These are phyloP conservation scores for Leccinum truebloodii DNA, from an alignment of 768 basidiomycete species.

Conservation along the genomic window DNA sequence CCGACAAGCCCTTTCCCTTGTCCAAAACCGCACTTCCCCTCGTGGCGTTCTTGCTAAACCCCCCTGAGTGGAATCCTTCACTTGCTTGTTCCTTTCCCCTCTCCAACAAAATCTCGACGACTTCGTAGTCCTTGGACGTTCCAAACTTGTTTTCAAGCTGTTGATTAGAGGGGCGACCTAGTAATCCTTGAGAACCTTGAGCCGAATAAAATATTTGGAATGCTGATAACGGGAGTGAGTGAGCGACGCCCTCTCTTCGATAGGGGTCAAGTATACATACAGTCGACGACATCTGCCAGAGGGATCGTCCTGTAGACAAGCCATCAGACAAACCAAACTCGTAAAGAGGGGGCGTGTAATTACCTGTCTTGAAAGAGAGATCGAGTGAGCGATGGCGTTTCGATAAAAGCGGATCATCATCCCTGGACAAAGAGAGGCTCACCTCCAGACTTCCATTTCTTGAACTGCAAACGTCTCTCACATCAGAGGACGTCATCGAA, in stretches of 20 bases:
- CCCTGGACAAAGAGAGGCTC: conserved; percentile 22
- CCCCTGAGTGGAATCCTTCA: conserved; percentile 42
- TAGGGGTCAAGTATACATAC: conserved; percentile 44
- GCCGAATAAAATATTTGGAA: conserved; percentile 69
- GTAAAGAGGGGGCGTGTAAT: conserved; percentile 22
- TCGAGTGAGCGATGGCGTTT: conserved; percentile 11
- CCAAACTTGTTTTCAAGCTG: conserved; percentile 76
- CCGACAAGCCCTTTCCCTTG: conserved; percentile 39
- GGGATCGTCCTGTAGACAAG: conserved; percentile 56
- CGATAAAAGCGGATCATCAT: conserved; percentile 4
- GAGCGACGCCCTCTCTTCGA: not conserved
- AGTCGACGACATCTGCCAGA: conserved; percentile 77
- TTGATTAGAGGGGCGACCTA: conserved; percentile 77
- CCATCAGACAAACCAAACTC: conserved; percentile 14
- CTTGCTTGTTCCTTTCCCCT: conserved; percentile 60
- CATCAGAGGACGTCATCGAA: conserved; percentile 8
- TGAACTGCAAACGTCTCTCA: conserved; percentile 46
- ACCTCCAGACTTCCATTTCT: conserved; percentile 84
- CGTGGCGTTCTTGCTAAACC: conserved; percentile 17
- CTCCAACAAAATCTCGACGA: conserved; percentile 57
- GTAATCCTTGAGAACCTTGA: conserved; percentile 78
- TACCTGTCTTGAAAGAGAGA: conserved; percentile 60
- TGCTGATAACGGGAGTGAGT: conserved; percentile 40
- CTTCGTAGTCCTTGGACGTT: conserved; percentile 63
- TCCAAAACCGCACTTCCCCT: conserved; percentile 41